Evolutionary conservation across 169 alveolate species (phyloP).

Genomic region (Plasmodium sp.): DNA sequence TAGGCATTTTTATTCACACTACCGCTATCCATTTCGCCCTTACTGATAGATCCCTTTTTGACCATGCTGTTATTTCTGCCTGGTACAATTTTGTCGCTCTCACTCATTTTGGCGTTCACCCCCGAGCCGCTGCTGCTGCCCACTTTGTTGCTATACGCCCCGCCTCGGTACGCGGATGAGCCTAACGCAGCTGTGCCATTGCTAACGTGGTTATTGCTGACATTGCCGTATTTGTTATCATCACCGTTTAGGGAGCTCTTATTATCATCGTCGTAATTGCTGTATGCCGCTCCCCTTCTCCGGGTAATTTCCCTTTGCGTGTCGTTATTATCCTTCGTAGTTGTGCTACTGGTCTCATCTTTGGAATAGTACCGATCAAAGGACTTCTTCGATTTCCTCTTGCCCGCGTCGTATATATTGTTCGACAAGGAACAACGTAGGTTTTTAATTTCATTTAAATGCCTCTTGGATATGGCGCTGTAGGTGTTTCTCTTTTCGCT

Average conservation of each 20-base stretch:
- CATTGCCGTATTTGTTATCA: not conserved
- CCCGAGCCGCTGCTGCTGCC: not conserved
- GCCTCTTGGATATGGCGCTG: slow-evolving; percentile 63
- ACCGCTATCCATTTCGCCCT: slow-evolving; percentile 6
- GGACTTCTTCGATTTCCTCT: slow-evolving; percentile 43
- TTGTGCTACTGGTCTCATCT: slow-evolving; percentile 26
- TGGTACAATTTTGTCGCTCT: not conserved
- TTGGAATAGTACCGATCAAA: slow-evolving; percentile 44
- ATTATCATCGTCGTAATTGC: slow-evolving; percentile 18
- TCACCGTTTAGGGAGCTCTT: not conserved
- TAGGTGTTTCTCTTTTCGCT: slow-evolving; percentile 52
- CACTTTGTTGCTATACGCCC: not conserved
- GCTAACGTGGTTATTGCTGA: not conserved
- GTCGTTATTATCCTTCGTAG: slow-evolving; percentile 3
- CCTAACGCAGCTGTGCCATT: not conserved
- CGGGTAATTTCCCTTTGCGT: not conserved
- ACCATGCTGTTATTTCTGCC: not conserved
- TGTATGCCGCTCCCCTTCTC: not conserved
- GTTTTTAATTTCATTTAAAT: slow-evolving; percentile 68
- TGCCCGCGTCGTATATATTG: slow-evolving; percentile 74
- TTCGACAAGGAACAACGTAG: slow-evolving; percentile 69
- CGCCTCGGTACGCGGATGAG: not conserved
- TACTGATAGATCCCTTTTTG: not conserved
- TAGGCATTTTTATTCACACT: slow-evolving; percentile 1
- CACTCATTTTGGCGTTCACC: not conserved